A percentile compares a stretch with the other conserved stretches of the same genome.
Conservation (phyloP, 495 filamentous ascomycete genomes). For the Aspergillus wentii region DNA sequence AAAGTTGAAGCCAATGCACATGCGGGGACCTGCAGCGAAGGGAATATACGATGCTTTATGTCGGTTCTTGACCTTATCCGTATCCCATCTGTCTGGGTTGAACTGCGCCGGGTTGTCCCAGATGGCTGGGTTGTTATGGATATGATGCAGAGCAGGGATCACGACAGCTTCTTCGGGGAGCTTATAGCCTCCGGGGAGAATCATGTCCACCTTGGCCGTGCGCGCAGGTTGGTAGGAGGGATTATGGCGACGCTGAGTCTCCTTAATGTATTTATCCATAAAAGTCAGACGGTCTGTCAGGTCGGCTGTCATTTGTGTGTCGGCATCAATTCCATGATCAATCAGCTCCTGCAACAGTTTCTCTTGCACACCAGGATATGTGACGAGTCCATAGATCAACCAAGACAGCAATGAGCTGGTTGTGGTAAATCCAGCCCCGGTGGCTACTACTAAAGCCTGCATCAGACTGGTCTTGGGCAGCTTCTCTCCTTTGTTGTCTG, state of each 20-base stretch:
- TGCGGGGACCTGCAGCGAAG: conserved; percentile 44
- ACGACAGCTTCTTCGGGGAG: conserved; percentile 42
- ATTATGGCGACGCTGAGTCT: conserved; percentile 51
- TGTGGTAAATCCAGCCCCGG: conserved; percentile 52
- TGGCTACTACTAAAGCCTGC: conserved; percentile 25
- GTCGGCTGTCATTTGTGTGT: conserved; percentile 36
- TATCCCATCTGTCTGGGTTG: conserved; percentile 52
- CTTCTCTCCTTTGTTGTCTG: conserved; percentile 48
- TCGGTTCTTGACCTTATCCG: conserved; percentile 38
- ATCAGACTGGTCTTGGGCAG: conserved; percentile 36
- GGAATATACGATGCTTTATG: conserved; percentile 45
- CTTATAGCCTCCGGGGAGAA: conserved; percentile 51
- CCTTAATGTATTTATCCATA: conserved; percentile 55
- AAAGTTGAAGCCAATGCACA: conserved; percentile 57
- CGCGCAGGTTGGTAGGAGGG: conserved; percentile 52
- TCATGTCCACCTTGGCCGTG: conserved; percentile 42
- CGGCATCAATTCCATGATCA: conserved; percentile 36
- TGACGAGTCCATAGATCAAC: conserved; percentile 45
- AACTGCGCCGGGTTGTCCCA: conserved; percentile 51
- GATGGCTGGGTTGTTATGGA: conserved; percentile 47
- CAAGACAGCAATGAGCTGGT: conserved; percentile 48
- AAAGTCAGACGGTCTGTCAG: conserved; percentile 33
- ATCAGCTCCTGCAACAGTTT: conserved; percentile 48
- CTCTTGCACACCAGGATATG: conserved; percentile 47
- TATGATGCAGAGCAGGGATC: conserved; percentile 44